Base-by-base conservation (phyloP, 2,329 filamentous ascomycete species). In the Arthrobotrys megalospora region DNA sequence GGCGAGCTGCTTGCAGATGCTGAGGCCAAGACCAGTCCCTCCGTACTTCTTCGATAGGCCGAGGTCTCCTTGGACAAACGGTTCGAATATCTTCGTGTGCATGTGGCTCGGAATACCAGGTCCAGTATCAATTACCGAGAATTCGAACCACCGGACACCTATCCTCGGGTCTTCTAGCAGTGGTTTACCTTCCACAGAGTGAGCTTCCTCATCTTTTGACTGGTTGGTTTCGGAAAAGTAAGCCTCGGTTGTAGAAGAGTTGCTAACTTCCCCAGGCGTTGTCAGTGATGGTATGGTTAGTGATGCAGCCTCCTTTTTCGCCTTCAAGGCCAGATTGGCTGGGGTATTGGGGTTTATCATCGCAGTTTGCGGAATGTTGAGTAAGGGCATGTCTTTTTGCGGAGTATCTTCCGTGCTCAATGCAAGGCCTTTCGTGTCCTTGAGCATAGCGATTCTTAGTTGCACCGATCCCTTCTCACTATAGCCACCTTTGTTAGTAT, bases 1-100 rank as follows among this genome's bases (percentile, higher is more conserved):
- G 0, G 92, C 93, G n/a, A 96, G 86, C 68, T 92, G 89, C 24
- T 92, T 88, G 43, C 90, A 92, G 80, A 95, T 94, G 83, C 94
- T 95, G 0, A 95, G 86, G 0, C 93, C 93, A 0, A 96, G 87
- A 0, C 93, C 93, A 0, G 90, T 92, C 0, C 93, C 93, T 21
- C 92, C 93, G 80, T 95, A 94, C 80, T 93, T 90, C 14, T 93
- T 90, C 80, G 93, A 92, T 0, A 92, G 94, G 62, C 89, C 89
- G 1, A 91, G 91, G 21, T 89, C 93, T 0, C 92, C 91, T 84
- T 95, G 93, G 6, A 91, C 90, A 83, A 96, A 96, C 21, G 92
- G 89, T 80, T 93, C 89, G 84, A 95, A 96, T 0, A 96, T 87
- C 53, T 90, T 87, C 62, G 91, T 90, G 85, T 91, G 92, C 82